Evolutionary conservation across 352 stramenopile species (phyloP).

Genomic region (Phytopythium cucurbitacearum): DNA sequence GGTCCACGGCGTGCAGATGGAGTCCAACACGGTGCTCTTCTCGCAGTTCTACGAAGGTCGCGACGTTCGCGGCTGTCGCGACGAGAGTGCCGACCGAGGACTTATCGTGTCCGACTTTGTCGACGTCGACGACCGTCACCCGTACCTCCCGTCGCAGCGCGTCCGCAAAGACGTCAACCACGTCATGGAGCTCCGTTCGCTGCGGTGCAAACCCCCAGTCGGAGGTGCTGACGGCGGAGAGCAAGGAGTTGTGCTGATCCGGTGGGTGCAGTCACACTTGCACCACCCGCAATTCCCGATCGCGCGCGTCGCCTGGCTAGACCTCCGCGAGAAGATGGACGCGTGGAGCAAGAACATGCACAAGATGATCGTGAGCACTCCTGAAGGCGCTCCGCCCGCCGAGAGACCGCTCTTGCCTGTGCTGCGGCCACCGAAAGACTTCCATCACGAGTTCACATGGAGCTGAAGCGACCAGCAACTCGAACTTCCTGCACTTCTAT

Average conservation of each 20-base stretch:
- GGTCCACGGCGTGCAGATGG: slow-evolving; percentile 22
- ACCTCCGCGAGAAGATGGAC: slow-evolving; percentile 36
- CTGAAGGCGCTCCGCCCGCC: slow-evolving; percentile 5
- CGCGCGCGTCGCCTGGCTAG: slow-evolving; percentile 18
- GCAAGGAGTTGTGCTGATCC: slow-evolving; percentile 33
- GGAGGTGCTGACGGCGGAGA: slow-evolving; percentile 9
- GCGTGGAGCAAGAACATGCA: slow-evolving; percentile 37
- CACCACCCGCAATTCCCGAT: slow-evolving; percentile 23
- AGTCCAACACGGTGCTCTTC: slow-evolving; percentile 30
- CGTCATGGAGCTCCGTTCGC: slow-evolving; percentile 19
- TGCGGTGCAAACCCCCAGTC: slow-evolving; percentile 5
- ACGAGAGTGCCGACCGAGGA: slow-evolving; percentile 9
- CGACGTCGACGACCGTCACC: slow-evolving; percentile 27
- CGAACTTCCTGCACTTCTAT: too few relatives aligned
- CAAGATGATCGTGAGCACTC: slow-evolving; percentile 26
- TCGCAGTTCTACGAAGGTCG: slow-evolving; percentile 19
- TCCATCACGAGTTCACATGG: too few relatives aligned
- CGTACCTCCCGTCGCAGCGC: slow-evolving; percentile 21
- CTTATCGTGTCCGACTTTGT: slow-evolving; percentile 35
- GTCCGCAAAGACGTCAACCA: slow-evolving; percentile 25
- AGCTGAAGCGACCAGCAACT: too few relatives aligned
- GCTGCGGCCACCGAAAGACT: background rate
- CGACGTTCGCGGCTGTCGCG: slow-evolving; percentile 6
- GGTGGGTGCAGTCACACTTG: slow-evolving; percentile 32
- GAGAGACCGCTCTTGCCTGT: slow-evolving; percentile 1